phyloP scores from a whole-genome alignment of 305 asterid genomes.

The Nicotiana rustica region DNA sequence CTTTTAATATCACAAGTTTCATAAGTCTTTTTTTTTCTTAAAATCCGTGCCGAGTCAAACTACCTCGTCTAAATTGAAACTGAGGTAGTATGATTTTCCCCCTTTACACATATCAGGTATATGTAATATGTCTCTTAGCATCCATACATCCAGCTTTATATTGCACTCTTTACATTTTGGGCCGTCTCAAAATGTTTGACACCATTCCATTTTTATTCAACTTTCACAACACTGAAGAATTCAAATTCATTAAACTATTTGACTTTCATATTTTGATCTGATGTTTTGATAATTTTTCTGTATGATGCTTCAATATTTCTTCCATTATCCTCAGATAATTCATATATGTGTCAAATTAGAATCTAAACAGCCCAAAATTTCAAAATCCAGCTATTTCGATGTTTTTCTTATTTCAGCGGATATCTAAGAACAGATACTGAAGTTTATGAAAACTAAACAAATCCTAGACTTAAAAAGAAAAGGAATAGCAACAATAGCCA shows the following conservation, averaged over 20 bases:
- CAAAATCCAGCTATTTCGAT: slow-evolving; percentile 3
- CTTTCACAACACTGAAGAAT: background rate
- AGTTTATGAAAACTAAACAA: background rate
- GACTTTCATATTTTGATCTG: background rate
- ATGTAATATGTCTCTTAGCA: background rate
- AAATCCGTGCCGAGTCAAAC: no score
- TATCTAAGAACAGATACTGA: no score
- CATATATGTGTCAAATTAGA: background rate
- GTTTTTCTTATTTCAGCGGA: background rate
- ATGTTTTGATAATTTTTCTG: background rate
- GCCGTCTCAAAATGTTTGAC: background rate
- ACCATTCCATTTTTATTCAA: background rate
- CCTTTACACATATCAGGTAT: slow-evolving; percentile 5
- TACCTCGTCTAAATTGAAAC: no score
- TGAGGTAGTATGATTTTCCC: background rate
- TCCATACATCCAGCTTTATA: no score
- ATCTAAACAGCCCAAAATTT: background rate
- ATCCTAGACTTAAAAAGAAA: background rate
- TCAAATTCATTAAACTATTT: background rate
- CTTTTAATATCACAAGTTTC: no score
- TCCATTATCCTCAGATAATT: background rate
- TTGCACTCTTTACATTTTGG: background rate
- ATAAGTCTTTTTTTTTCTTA: no score
- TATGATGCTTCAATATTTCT: background rate
- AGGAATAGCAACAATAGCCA: background rate